These are phyloP conservation scores for Kuraishia borneana DNA, from an alignment of 805 yeast genomes.

Conservation along the genomic window DNA sequence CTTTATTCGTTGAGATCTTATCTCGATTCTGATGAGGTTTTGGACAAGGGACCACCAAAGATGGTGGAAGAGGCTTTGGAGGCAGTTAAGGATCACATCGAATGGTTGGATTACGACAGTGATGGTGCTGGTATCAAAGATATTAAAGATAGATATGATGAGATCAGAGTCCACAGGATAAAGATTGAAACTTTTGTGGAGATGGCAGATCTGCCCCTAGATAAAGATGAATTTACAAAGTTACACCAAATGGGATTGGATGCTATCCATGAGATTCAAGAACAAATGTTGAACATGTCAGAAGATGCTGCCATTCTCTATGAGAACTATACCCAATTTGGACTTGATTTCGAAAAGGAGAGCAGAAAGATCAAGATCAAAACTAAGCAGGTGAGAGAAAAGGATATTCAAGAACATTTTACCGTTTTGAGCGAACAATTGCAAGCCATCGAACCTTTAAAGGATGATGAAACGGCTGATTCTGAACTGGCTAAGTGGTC, in stretches of 20 bases:
- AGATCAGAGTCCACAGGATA: slow-evolving; percentile 14
- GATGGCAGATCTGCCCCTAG: slow-evolving; percentile 35
- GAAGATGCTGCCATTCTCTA: slow-evolving; percentile 31
- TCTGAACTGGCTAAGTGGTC: slow-evolving; percentile 7
- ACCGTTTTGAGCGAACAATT: slow-evolving; percentile 15
- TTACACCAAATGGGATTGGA: slow-evolving; percentile 31
- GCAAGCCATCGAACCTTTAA: slow-evolving; percentile 16
- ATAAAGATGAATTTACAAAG: slow-evolving; percentile 28
- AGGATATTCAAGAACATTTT: slow-evolving; percentile 15
- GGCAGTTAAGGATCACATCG: slow-evolving; percentile 39
- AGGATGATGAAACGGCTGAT: slow-evolving; percentile 9
- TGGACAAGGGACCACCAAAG: slow-evolving; percentile 25
- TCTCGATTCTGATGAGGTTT: slow-evolving; percentile 43
- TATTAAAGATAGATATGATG: slow-evolving; percentile 23
- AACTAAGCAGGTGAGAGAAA: slow-evolving; percentile 15
- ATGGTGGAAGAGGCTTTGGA: slow-evolving; percentile 24
- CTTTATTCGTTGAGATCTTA: slow-evolving; percentile 57
- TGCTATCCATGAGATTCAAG: slow-evolving; percentile 30
- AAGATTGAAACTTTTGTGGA: slow-evolving; percentile 26
- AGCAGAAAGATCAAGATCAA: slow-evolving; percentile 28
- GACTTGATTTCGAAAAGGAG: slow-evolving; percentile 41
- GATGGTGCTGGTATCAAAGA: slow-evolving; percentile 33
- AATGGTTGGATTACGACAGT: slow-evolving; percentile 73
- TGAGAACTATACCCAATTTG: slow-evolving; percentile 29
- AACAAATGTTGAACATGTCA: slow-evolving; percentile 30